Percentiles rank a stretch among this genome's conserved stretches.
phyloP scores from a whole-genome alignment of 2,329 filamentous ascomycete species.

The Microascus cirrosus region DNA sequence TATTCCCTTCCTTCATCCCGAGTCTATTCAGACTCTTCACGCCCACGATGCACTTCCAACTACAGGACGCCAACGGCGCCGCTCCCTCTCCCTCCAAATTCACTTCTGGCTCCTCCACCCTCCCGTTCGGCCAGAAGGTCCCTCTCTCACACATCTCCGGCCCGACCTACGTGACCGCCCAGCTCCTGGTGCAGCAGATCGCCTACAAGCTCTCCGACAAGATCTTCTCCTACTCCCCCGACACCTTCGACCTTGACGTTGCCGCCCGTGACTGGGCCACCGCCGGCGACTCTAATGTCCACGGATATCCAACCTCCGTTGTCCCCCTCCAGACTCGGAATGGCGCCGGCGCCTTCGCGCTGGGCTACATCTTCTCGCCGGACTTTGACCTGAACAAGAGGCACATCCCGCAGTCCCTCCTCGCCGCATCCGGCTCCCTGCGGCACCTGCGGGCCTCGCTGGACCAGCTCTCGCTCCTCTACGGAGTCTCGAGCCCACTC shows the following conservation, averaged over 20 bases:
- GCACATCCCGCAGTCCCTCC: slow-evolving; percentile 79
- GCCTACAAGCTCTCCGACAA: slow-evolving; percentile 93
- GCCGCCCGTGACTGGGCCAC: slow-evolving; percentile 70
- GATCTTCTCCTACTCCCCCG: slow-evolving; percentile 92
- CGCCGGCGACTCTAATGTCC: slow-evolving; percentile 62
- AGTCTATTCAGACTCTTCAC: not conserved
- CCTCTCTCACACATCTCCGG: slow-evolving; percentile 57
- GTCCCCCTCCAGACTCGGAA: slow-evolving; percentile 75
- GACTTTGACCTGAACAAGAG: slow-evolving; percentile 91
- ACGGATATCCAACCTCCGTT: slow-evolving; percentile 69
- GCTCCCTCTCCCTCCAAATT: slow-evolving; percentile 2
- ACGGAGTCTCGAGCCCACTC: slow-evolving; percentile 84
- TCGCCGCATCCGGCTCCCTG: slow-evolving; percentile 77
- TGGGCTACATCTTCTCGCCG: slow-evolving; percentile 95
- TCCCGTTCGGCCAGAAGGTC: slow-evolving; percentile 47
- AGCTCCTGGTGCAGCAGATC: slow-evolving; percentile 90
- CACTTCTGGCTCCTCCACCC: slow-evolving; percentile 29
- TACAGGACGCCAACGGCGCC: slow-evolving; percentile 8
- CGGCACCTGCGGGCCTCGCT: slow-evolving; percentile 70
- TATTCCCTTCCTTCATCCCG: not conserved
- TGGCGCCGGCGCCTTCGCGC: slow-evolving; percentile 80
- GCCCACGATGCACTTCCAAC: slow-evolving; percentile 9
- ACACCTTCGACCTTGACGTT: slow-evolving; percentile 82
- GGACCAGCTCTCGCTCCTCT: slow-evolving; percentile 85
- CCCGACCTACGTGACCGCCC: slow-evolving; percentile 85